A percentile compares a stretch with the other conserved stretches of the same genome.
phyloP scores from a whole-genome alignment of 1,284 basidiomycete species.

The Amylostereum areolatum region DNA sequence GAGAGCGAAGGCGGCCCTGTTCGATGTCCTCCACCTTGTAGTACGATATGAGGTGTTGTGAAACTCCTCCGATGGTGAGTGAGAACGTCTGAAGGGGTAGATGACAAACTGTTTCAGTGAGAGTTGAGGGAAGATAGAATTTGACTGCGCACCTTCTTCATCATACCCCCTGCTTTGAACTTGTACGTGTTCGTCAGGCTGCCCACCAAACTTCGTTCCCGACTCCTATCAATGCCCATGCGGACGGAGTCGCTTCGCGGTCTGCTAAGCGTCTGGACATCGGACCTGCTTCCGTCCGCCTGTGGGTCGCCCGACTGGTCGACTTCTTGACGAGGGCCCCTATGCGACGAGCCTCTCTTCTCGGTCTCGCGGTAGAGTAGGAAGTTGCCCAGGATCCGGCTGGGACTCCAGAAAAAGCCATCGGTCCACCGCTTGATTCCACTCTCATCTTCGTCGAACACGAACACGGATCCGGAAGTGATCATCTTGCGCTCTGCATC shows the following conservation, averaged over 20 bases:
- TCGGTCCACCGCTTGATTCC: slow-evolving; percentile 99
- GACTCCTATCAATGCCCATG: slow-evolving; percentile 54
- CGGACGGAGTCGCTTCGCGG: slow-evolving; percentile 48
- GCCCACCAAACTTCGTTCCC: slow-evolving; percentile 80
- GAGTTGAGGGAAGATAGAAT: background rate
- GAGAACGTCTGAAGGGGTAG: slow-evolving; percentile 74
- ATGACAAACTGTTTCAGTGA: background rate
- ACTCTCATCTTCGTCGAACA: slow-evolving; percentile 96
- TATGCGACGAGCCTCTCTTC: slow-evolving; percentile 62
- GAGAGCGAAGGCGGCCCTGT: slow-evolving; percentile 79
- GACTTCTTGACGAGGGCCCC: slow-evolving; percentile 40
- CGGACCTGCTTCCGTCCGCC: slow-evolving; percentile 28
- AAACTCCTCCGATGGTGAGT: slow-evolving; percentile 76
- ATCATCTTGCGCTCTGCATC: slow-evolving; percentile 93
- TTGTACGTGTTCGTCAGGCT: slow-evolving; percentile 88
- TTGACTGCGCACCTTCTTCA: slow-evolving; percentile 77
- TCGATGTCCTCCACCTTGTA: slow-evolving; percentile 92
- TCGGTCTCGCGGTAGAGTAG: slow-evolving; percentile 91
- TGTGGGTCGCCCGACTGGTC: slow-evolving; percentile 29
- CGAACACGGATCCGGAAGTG: slow-evolving; percentile 90
- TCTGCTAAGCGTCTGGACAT: slow-evolving; percentile 49
- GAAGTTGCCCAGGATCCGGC: slow-evolving; percentile 90
- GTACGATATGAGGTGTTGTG: slow-evolving; percentile 95
- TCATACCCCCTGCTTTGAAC: slow-evolving; percentile 86
- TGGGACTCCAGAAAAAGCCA: slow-evolving; percentile 89